phyloP scores from a whole-genome alignment of 2,329 filamentous ascomycete genomes.

The Phyllosticta citriasiana region DNA sequence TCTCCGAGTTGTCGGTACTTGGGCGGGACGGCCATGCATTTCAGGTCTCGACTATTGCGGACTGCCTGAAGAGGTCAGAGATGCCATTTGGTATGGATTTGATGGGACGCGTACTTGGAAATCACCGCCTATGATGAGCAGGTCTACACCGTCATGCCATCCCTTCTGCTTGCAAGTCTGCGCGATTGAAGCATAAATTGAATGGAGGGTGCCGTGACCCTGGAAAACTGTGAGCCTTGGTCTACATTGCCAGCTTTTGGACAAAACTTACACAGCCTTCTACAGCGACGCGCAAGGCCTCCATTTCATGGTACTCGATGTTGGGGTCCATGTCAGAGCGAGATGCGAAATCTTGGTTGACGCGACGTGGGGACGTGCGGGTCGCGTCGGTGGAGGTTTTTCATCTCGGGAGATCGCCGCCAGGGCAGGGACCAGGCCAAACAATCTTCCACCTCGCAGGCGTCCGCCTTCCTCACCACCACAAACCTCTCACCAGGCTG shows the following conservation, averaged over 20 bases:
- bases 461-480: neutral
- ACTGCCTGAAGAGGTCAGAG: slow-evolving; percentile 50
- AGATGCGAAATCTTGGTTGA: neutral
- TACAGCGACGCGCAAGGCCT: slow-evolving; percentile 59
- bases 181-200: slow-evolving; percentile 75
- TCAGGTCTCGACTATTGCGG: slow-evolving; percentile 79
- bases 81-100: neutral
- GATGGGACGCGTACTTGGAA: slow-evolving; percentile 56
- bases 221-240: slow-evolving; percentile 24
- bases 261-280: slow-evolving; percentile 66
- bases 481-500: neutral
- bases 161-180: slow-evolving; percentile 58
- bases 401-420: neutral
- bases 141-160: slow-evolving; percentile 68
- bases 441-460: neutral
- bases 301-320: neutral
- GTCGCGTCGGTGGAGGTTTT: neutral
- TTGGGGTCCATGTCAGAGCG: neutral
- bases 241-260: neutral
- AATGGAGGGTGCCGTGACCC: slow-evolving; percentile 86
- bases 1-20: slow-evolving; percentile 87
- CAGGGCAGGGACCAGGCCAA: neutral
- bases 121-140: slow-evolving; percentile 91
- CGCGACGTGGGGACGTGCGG: neutral
- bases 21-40: slow-evolving; percentile 76